Base-by-base conservation (phyloP, 1,284 basidiomycete species). In the Ceratobasidium sp. region DNA sequence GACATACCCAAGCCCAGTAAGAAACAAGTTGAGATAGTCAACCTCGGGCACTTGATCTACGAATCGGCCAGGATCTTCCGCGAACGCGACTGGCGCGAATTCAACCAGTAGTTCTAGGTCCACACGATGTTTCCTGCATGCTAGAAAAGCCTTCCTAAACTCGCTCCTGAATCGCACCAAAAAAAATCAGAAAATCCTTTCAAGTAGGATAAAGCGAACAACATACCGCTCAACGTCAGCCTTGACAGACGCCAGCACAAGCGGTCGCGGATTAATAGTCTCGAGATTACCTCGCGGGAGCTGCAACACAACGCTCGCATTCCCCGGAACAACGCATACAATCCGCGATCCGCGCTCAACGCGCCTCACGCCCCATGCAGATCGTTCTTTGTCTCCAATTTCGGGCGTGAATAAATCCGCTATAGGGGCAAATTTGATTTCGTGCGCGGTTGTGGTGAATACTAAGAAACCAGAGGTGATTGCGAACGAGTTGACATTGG, bases 281-380 rank as follows among this genome's bases (percentile, higher is more conserved):
- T 99, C 98, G 74, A 99, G 84, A 84, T 99, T 99, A 0, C 98
- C 98, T 81, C 98, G 87, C 0, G 97, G 98, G 96, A 99, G 99
- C 86, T 99, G 98, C 16, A 99, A 86, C 0, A 99, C 94, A 20
- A 98, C 85, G 80, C 89, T 92, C 95, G 98, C 99, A 8, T 90
- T 87, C 79, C 92, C 95, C 1, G 96, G 93, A 0, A 97, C 92
- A 14, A 92, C 93, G 0, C 92, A 90, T 1, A 98, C 95, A 38
- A 97, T 96, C 77, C 92, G 86, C 0, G 94, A 93, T 0, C 96
- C 96, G 64, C 97, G 87, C 84, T 98, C 96, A 0, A 98, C 89
- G 23, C 94, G 88, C 57, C 96, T 88, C 20, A 87, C 89, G 81
- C 94, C 92, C 92, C 92, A 94, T 84, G 5, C 80, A 76, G 10